Base-by-base conservation (phyloP, 495 filamentous ascomycete species). In the Penicillium tannophilum region DNA sequence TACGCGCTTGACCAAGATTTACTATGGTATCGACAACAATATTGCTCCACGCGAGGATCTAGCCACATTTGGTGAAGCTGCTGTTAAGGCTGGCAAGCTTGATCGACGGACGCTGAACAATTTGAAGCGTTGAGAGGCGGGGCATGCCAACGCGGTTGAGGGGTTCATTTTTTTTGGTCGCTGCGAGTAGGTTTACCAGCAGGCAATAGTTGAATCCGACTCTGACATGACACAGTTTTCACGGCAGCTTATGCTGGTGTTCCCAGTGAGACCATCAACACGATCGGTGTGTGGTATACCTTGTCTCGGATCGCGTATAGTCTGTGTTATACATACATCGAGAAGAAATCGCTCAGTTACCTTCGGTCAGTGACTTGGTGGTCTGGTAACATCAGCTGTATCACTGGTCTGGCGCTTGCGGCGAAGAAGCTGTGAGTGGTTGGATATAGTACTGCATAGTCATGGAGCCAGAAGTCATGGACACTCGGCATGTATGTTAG, bases 21-120 rank as follows among this genome's bases (percentile, higher is more conserved):
- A n/a, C 17, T 66, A 69, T 52, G 72, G 77, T 4, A 54, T 84
- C 43, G 81, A 85, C 58, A 74, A 84, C 69, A 82, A 83, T 60
- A 65, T 63, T 26, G 64, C 70, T 2, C 80, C 82, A 0, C 69
- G 76, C 3, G 68, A 81, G 46, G 74, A 82, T 36, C 70, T 84
- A 4, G 56, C 58, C 46, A 79, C 74, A 20, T 74, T 76, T 56
- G 81, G 80, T 46, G 67, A 75, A 19, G 72, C 66, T 1, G 79
- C 79, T 1, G 80, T 85, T 16, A 62, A 74, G 36, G 64, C 70
- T 24, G 82, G 80, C 42, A 82, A 82, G 63, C 70, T 85, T 30
- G 78, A 67, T 9, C 74, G 75, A 39, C 52, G 57, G 16, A 69
- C 72, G 45, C 68, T 83, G 41, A 65, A 78, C 33, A 77, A 70